Percentiles rank a stretch among this genome's conserved stretches.
Conservation (phyloP, 768 basidiomycete species). For the Porphyrellus cyaneotinctus region DNA sequence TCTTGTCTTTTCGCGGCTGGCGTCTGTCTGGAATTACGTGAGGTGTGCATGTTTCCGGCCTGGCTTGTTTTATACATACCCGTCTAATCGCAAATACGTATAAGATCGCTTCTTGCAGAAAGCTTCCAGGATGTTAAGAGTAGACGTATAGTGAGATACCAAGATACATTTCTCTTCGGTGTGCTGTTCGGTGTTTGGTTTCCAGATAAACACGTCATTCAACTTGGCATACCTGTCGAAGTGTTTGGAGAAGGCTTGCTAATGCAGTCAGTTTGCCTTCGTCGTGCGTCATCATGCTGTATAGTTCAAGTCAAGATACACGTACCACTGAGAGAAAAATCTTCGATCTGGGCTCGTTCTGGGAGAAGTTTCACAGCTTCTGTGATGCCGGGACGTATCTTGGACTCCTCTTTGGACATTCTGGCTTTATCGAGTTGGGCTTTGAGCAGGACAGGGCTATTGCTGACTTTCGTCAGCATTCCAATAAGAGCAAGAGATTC, state of each 20-base stretch:
- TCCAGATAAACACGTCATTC: neutral
- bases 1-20: slow-evolving; percentile 75
- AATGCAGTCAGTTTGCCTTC: slow-evolving; percentile 74
- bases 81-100: slow-evolving; percentile 82
- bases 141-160: slow-evolving; percentile 95
- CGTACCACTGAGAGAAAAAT: slow-evolving; percentile 78
- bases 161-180: slow-evolving; percentile 94
- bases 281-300: slow-evolving; percentile 2
- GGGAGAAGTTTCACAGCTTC: slow-evolving; percentile 66
- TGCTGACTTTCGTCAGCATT: slow-evolving; percentile 85
- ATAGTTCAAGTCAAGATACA: neutral
- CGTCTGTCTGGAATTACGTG: slow-evolving; percentile 52
- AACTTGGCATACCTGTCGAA: slow-evolving; percentile 48
- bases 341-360: slow-evolving; percentile 54
- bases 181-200: slow-evolving; percentile 36
- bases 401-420: slow-evolving; percentile 36
- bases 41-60: neutral
- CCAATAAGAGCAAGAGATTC: slow-evolving; percentile 79
- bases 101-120: slow-evolving; percentile 76
- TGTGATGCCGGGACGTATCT: slow-evolving; percentile 47
- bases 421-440: slow-evolving; percentile 67
- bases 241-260: slow-evolving; percentile 53
- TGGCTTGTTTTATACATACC: slow-evolving; percentile 39
- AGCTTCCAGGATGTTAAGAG: slow-evolving; percentile 86
- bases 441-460: slow-evolving; percentile 83